Evolutionary conservation across 2,329 filamentous ascomycete genomes (phyloP), one percentile per base, ranked within the genome.

Genomic region (Cadophora sp.): DNA sequence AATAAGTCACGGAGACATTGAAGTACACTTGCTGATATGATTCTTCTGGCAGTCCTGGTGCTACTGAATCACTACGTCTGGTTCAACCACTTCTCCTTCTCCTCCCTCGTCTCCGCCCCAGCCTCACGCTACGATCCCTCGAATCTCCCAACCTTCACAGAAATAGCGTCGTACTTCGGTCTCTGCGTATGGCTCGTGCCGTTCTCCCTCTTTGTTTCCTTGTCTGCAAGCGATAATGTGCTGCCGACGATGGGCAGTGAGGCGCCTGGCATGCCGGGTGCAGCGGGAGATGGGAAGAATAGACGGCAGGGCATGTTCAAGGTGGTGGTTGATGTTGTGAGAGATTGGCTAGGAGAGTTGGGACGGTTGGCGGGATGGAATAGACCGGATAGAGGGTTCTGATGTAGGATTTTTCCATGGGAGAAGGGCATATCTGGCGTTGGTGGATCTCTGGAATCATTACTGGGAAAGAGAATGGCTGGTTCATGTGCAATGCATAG

Each of bases 141-240:
- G 65, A 81, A 88, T 63, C 78, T 93, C 55, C 96, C 96, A 0
- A 91, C 87, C 46, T 99, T 99, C 79, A 94, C 93, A 22, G 93
- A 98, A 82, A 96, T 98, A 55, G 94, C 96, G 0, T 95, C 93
- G 0, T 99, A 96, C 81, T 99, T 99, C 77, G 96, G 96, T 0
- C 84, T 99, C 1, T 97, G 94, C 76, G 94, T 99, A 0, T 99
- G 96, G 96, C 85, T 99, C 1, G 92, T 98, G 0, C 96, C 96
- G 0, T 99, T 99, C 78, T 90, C 94, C 19, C 85, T 99, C 16
- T 99, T 99, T 77, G 95, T 99, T 62, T 97, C 92, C 76, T 81
- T 99, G 51, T 97, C 93, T 22, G 96, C 96, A 0, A 93, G 94
- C 65, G 96, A 99, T 77, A 98, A 98, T 77, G 93, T 98, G 3